Base-by-base conservation (phyloP, 345 rosid species). In the Boechera stricta region DNA sequence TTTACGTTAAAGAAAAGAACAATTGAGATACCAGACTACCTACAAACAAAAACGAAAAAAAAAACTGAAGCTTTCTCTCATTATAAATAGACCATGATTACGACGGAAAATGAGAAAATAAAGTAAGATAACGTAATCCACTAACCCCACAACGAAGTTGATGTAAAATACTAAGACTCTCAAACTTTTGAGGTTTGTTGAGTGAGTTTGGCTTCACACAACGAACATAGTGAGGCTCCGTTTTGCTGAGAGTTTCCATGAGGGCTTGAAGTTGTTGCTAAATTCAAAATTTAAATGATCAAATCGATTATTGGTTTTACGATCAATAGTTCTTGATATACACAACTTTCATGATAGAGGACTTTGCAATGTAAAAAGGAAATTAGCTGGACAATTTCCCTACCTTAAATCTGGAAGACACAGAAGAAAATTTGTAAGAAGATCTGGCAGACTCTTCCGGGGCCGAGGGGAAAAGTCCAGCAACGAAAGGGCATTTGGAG, bases 231-330 rank as follows among this genome's bases (percentile, higher is more conserved):
- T 94, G 98, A 82, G 98, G 98, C 82, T 92, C 96, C 4, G 98
- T 94, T 60, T 84, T 56, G 85, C 79, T 92, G 77, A 94, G 98
- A 21, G 96, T 94, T 84, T 94, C 98, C 98, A 92, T 90, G 55
- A 94, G 97, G 18, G 98, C 81, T 83, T 94, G 98, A 83, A 94
- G 98, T 94, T 94, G 98, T 92, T 92, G 98, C 98, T 94, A 71
- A 53, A 78, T 67, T 63, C 64, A 77, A 71, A 71, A 49, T 31
- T 21, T 59, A 58, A 51, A 24, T 26, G 74, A 63, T 60, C 75
- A 67, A 21, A 82, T 60, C 48, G 10, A 35, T 6, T 39, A 56
- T 69, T 11, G 42, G 42, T 28, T 42, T 47, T 48, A 67, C 9
- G 16, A 32, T 51, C 54, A 13, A 18, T 5, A 58, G 29, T 47